Evolutionary conservation across 345 rosid genomes (phyloP), one percentile per base, ranked within the genome.

Genomic region (Passiflora organensis): DNA sequence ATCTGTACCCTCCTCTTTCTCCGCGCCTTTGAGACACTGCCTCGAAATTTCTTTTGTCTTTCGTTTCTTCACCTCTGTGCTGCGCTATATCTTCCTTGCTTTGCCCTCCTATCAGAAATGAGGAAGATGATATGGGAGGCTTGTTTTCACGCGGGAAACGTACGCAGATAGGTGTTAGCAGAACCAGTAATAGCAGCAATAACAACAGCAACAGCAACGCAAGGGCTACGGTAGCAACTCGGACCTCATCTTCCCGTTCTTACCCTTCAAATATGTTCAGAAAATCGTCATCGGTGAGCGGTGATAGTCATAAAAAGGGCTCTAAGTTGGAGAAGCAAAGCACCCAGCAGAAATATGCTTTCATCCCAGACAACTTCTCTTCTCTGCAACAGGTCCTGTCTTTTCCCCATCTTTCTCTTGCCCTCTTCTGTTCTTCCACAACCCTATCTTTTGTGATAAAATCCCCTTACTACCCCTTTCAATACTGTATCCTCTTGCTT

Each of bases 291-390:
- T 20, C 39, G 13, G n/a, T 14, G 1, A 28, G 10, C 15, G 15
- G 20, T 1, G 51, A 23, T 9, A 13, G 18, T n/a, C 51, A 46
- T 20, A 13, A 36, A n/a, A 61, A 32, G 43, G 44, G 21, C 10
- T 28, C 37, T 14, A 18, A 4, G n/a, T 28, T 32, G 8, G 49
- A 32, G 15, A 52, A 44, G 12, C 18, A 44, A 18, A 43, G 43
- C 4, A 53, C 17, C 44, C 64, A 64, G 74, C 41, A 53, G 21
- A 71, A 73, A 59, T 79, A 76, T 22, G 24, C 69, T 37, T 47
- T 70, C 14, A 79, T 76, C 34, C 75, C 75, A 10, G 84, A 79
- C 32, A 50, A 51, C 49, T 79, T 48, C 59, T 50, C 70, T 41
- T 51, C 84, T 23, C 24, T 70, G 10, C 78, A 76, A 6, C 78